Evolutionary conservation across 2,329 filamentous ascomycete species (phyloP).

Genomic region (Apiospora malaysiana): DNA sequence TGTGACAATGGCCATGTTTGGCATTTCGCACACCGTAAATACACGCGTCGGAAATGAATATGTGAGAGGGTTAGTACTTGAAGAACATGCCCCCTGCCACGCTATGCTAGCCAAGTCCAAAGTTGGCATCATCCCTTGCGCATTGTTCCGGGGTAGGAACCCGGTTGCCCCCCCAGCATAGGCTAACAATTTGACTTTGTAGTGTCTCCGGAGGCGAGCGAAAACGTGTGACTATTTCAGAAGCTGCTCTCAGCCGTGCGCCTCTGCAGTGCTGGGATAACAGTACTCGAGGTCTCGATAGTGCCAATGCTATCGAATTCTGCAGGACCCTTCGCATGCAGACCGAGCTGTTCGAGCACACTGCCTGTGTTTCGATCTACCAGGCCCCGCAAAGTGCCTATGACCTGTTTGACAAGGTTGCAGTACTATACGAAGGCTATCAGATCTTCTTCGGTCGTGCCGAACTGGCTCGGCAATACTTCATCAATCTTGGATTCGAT

Average conservation of each 20-base stretch:
- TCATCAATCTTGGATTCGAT: slow-evolving; percentile 68
- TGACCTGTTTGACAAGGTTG: slow-evolving; percentile 64
- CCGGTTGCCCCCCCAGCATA: not conserved
- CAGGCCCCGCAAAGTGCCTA: slow-evolving; percentile 69
- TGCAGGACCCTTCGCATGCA: slow-evolving; percentile 64
- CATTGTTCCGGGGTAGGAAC: not conserved
- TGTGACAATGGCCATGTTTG: slow-evolving; percentile 75
- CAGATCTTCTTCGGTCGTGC: slow-evolving; percentile 68
- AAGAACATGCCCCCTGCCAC: not conserved
- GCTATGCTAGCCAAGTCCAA: not conserved
- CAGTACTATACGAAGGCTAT: slow-evolving; percentile 61
- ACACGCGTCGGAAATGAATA: slow-evolving; percentile 78
- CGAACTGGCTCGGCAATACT: slow-evolving; percentile 65
- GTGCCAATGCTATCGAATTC: slow-evolving; percentile 75
- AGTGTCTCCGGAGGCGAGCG: slow-evolving; percentile 76
- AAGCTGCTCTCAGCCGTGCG: slow-evolving; percentile 59
- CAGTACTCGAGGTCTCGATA: slow-evolving; percentile 73
- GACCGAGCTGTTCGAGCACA: slow-evolving; percentile 40
- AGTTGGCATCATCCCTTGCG: not conserved
- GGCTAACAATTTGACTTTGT: slow-evolving; percentile 43
- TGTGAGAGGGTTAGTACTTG: slow-evolving; percentile 42
- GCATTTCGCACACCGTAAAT: slow-evolving; percentile 72
- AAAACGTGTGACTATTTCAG: slow-evolving; percentile 67
- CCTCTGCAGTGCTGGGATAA: slow-evolving; percentile 71
- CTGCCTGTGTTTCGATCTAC: slow-evolving; percentile 63